These are phyloP conservation scores for Biscutella laevigata DNA, from an alignment of 441 rosid species.

Conservation along the genomic window DNA sequence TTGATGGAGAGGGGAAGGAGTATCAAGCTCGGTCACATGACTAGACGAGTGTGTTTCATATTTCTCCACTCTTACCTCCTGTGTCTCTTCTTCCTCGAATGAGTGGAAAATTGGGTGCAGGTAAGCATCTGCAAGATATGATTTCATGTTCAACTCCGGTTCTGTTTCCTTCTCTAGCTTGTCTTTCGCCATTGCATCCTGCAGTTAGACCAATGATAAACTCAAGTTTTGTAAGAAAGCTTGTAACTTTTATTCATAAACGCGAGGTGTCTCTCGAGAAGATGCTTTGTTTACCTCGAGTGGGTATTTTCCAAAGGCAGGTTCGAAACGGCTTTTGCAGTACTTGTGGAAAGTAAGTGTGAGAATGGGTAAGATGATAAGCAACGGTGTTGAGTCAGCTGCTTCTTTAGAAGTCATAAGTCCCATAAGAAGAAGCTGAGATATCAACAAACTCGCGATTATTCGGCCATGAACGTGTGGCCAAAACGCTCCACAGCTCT, in stretches of 20 bases:
- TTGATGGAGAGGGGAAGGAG: conserved; percentile 53
- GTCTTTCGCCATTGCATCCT: conserved; percentile 96
- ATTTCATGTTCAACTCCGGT: conserved; percentile 48
- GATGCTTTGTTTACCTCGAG: conserved; percentile 47
- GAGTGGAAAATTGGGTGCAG: conserved; percentile 82
- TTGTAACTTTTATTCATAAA: too few relatives aligned
- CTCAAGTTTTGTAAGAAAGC: not conserved
- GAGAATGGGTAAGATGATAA: conserved; percentile 66
- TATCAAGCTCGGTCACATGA: conserved; percentile 33
- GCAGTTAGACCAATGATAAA: conserved; percentile 15
- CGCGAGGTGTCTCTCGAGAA: too few relatives aligned
- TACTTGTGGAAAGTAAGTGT: conserved; percentile 80
- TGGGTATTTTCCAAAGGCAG: conserved; percentile 80
- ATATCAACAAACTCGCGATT: conserved; percentile 72
- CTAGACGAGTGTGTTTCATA: conserved; percentile 31
- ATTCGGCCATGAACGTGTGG: conserved; percentile 90
- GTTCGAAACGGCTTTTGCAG: conserved; percentile 85
- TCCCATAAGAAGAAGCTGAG: conserved; percentile 79
- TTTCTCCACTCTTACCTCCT: conserved; percentile 48
- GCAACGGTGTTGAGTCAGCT: conserved; percentile 82
- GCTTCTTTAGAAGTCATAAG: conserved; percentile 85
- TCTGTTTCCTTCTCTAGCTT: conserved; percentile 46
- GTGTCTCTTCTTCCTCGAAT: conserved; percentile 54
- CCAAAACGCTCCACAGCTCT: conserved; percentile 98
- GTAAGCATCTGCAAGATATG: conserved; percentile 79